Evolutionary conservation across 2,329 filamentous ascomycete species (phyloP).

Genomic region (Xylariaceae sp.): DNA sequence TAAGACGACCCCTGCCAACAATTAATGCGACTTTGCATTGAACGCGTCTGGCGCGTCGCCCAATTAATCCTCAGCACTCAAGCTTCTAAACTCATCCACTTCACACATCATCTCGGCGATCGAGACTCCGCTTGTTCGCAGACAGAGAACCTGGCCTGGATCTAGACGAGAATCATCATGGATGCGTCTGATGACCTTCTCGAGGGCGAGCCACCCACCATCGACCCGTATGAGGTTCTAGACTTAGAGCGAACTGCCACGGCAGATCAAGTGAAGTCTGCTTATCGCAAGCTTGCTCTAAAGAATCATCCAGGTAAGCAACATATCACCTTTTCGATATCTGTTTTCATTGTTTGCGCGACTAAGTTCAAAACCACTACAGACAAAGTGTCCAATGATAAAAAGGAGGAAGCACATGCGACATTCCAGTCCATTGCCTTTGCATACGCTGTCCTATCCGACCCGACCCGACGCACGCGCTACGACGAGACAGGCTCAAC

Average conservation of each 20-base stretch:
- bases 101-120: too few species aligned
- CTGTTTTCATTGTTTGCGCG: too few species aligned
- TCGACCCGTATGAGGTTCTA: conserved; percentile 78
- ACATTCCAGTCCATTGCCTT: conserved; percentile 90
- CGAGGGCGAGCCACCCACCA: conserved; percentile 56
- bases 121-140: too few species aligned
- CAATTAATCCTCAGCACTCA: too few species aligned
- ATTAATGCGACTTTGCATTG: too few species aligned
- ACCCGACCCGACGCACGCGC: conserved; percentile 71
- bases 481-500: conserved; percentile 92
- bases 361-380: not conserved
- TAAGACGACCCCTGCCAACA: too few species aligned
- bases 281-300: conserved; percentile 87
- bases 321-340: too few species aligned
- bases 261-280: conserved; percentile 75
- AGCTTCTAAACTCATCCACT: too few species aligned
- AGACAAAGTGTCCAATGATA: conserved; percentile 72
- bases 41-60: too few species aligned
- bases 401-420: conserved; percentile 69
- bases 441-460: conserved; percentile 88
- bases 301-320: conserved; percentile 75
- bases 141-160: too few species aligned
- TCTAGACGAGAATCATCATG: conserved; percentile 30
- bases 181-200: conserved; percentile 49
- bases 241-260: conserved; percentile 67